Conservation (phyloP, 495 filamentous ascomycete genomes). For the Elaphomyces granulatus region DNA sequence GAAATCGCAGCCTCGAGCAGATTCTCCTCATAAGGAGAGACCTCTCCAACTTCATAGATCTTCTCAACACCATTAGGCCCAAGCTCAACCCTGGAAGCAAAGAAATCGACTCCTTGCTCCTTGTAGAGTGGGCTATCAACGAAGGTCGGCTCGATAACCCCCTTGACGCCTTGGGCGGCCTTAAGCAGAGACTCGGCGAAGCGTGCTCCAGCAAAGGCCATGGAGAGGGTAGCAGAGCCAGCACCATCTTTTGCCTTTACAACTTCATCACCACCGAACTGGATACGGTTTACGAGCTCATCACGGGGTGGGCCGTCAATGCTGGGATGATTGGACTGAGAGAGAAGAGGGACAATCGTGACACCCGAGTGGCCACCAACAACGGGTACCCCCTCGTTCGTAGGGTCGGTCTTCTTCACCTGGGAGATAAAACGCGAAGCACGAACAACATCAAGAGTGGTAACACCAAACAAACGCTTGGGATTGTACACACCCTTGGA, state of each 20-base stretch:
- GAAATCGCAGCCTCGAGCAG: conserved; percentile 68
- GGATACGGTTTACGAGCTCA: conserved; percentile 81
- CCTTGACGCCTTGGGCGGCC: conserved; percentile 86
- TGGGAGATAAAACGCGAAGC: conserved; percentile 94
- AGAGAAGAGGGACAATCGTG: conserved; percentile 95
- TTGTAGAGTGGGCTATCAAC: conserved; percentile 96
- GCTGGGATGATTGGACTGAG: conserved; percentile 76
- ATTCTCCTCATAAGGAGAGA: conserved; percentile 75
- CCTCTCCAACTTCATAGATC: conserved; percentile 69
- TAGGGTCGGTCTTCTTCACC: conserved; percentile 78
- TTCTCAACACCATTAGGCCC: conserved; percentile 92
- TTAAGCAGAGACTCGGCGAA: conserved; percentile 92
- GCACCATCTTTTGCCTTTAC: conserved; percentile 98
- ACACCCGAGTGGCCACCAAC: conserved; percentile 94
- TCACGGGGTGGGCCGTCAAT: conserved; percentile 60
- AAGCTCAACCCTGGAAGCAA: conserved; percentile 84
- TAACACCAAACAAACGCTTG: conserved; percentile 96
- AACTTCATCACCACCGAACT: conserved; percentile 99
- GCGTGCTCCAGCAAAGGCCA: conserved; percentile 96
- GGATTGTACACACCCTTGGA: conserved; percentile 88
- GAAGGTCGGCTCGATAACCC: conserved; percentile 89
- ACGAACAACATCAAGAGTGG: conserved; percentile 96
- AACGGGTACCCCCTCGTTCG: conserved; percentile 84
- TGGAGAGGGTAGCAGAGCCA: conserved; percentile 94
- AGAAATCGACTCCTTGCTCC: conserved; percentile 92